Evolutionary conservation across 2,329 filamentous ascomycete species (phyloP).

Genomic region (Phaeosphaeria sp.): DNA sequence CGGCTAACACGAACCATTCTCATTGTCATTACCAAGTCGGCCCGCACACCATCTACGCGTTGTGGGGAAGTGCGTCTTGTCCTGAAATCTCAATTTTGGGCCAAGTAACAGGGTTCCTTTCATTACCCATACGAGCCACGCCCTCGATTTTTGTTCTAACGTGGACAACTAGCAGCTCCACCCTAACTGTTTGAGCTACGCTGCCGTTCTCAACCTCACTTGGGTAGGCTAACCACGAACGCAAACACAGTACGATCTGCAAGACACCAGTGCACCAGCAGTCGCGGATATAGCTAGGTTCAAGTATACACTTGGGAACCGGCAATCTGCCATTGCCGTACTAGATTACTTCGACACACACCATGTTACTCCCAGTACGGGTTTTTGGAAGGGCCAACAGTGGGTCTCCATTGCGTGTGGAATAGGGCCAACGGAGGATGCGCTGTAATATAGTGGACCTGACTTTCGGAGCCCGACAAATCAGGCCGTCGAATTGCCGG

Average conservation of each 20-base stretch:
- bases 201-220: neutral
- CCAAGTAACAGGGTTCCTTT: constrained; percentile 11
- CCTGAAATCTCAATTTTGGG: constrained; percentile 12
- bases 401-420: neutral
- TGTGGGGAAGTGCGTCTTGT: constrained; percentile 17
- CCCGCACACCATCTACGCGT: constrained; percentile 11
- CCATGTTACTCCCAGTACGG: neutral
- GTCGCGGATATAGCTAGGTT: neutral
- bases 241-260: constrained; percentile 1
- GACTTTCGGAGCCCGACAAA: constrained; percentile 3
- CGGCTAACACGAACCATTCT: no score
- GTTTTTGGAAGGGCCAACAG: neutral
- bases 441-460: neutral
- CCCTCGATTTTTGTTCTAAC: neutral
- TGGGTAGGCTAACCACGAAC: neutral
- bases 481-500: constrained; percentile 1
- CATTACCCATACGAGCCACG: constrained; percentile 34
- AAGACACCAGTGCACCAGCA: neutral
- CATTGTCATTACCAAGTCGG: neutral
- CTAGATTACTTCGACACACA: neutral
- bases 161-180: constrained; percentile 4
- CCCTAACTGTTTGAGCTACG: neutral
- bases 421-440: neutral
- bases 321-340: neutral
- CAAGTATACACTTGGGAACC: neutral